Base-by-base conservation (phyloP, 495 filamentous ascomycete genomes). In the Tetracladium marchalianum region DNA sequence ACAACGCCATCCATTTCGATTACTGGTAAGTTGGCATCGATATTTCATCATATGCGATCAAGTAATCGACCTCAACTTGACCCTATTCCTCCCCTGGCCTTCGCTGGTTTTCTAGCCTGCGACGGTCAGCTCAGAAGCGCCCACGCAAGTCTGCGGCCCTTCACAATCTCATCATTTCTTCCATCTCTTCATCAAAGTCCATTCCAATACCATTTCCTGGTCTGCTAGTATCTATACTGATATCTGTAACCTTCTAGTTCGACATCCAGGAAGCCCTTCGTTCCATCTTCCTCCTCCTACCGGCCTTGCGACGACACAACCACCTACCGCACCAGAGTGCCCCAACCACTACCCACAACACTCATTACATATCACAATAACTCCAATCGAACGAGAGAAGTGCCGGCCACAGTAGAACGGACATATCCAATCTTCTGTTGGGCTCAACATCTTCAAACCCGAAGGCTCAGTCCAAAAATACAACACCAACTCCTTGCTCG, bases 11-110 rank as follows among this genome's bases (percentile, higher is more conserved):
- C 42, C 39, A 43, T 58, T 50, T 54, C 45, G 46, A 50, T 22
- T 44, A 52, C 34, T 22, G 49, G 55, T 58, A 54, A 52, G 55
- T 54, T 49, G 4, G 19, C 16, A 46, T 50, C 45, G 24, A 41
- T 52, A 13, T 17, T 49, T 45, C 11, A 44, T 43, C 38, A 27
- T 58, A 52, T 58, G 55, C 55, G 55, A 58, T 52, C 51, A 43
- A 47, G 51, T 39, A 47, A 16, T 42, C 13, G 48, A 5, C 9
- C 6, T 16, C 22, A 43, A 43, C 31, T 35, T 33, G 39, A 40
- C 24, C 39, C 34, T 43, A 39, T 40, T n/a, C 37, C 12, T 38
- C 45, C 17, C 35, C 36, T 36, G 37, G 33, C 41, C 31, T 16
- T 32, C 10, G 18, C 40, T 52, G 46, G 17, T 35, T 13, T 35